Conservation (phyloP, 2,329 filamentous ascomycete species). For the Diaporthe nobilis region DNA sequence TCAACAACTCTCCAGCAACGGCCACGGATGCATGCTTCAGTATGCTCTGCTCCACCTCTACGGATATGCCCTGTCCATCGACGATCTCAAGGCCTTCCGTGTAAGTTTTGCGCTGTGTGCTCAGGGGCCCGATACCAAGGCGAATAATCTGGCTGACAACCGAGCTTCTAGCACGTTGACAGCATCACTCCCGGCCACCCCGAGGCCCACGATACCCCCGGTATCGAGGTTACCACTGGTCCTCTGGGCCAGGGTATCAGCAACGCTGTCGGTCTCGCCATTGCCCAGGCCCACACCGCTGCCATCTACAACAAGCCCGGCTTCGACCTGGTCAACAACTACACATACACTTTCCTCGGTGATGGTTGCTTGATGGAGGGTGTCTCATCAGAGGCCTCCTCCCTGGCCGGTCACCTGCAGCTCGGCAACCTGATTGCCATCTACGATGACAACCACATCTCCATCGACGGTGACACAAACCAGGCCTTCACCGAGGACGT, state of each 20-base stretch:
- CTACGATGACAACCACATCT: slow-evolving; percentile 99
- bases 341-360: slow-evolving; percentile 97
- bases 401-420: slow-evolving; percentile 94
- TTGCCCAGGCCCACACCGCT: slow-evolving; percentile 92
- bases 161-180: slow-evolving; percentile 60
- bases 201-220: slow-evolving; percentile 95
- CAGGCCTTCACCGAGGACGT: slow-evolving; percentile 98
- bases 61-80: slow-evolving; percentile 87
- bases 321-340: slow-evolving; percentile 92
- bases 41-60: slow-evolving; percentile 98
- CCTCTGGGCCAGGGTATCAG: slow-evolving; percentile 97
- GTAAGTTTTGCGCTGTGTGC: slow-evolving; percentile 69
- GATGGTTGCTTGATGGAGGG: slow-evolving; percentile 99
- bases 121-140: background rate
- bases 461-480: slow-evolving; percentile 94
- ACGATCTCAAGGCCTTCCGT: slow-evolving; percentile 97
- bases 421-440: slow-evolving; percentile 97
- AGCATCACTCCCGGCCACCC: slow-evolving; percentile 95
- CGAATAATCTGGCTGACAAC: background rate
- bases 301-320: slow-evolving; percentile 97
- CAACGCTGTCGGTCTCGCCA: slow-evolving; percentile 97
- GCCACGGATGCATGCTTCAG: slow-evolving; percentile 99
- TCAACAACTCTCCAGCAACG: slow-evolving; percentile 75
- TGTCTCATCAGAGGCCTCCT: slow-evolving; percentile 92
- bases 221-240: slow-evolving; percentile 97